Percentiles rank a stretch among this genome's conserved stretches.
phyloP scores from a whole-genome alignment of 2,329 filamentous ascomycete genomes.

The Alternaria sp. region DNA sequence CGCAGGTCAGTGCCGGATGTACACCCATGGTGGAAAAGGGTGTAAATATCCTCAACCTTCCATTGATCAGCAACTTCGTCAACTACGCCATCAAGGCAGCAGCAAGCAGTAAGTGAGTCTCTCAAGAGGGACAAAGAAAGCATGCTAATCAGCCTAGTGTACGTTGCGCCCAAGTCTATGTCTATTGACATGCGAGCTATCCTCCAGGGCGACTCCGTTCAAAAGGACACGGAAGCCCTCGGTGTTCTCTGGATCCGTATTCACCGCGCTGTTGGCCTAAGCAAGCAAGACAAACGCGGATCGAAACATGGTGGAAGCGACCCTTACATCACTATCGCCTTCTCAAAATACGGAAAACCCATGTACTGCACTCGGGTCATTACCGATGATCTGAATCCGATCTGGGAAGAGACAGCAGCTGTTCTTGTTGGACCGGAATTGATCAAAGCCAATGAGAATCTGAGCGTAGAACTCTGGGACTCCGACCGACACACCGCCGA shows the following conservation, averaged over 20 bases:
- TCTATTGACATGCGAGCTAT: slow-evolving; percentile 89
- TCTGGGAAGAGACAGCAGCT: slow-evolving; percentile 88
- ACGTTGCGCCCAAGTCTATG: slow-evolving; percentile 94
- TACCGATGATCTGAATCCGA: slow-evolving; percentile 88
- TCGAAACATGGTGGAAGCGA: slow-evolving; percentile 88
- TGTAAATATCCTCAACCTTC: slow-evolving; percentile 88
- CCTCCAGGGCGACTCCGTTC: slow-evolving; percentile 87
- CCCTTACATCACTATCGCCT: slow-evolving; percentile 92
- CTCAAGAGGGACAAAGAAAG: too few relatives aligned
- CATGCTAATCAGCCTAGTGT: slow-evolving; percentile 61
- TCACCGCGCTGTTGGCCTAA: slow-evolving; percentile 83
- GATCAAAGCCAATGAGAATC: slow-evolving; percentile 90
- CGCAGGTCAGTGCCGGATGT: slow-evolving; percentile 87
- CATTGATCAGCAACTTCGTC: slow-evolving; percentile 93
- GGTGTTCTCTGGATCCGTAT: slow-evolving; percentile 94
- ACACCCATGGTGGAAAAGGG: slow-evolving; percentile 91
- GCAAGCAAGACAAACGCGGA: slow-evolving; percentile 87
- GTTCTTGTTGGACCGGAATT: slow-evolving; percentile 86
- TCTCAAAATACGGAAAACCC: slow-evolving; percentile 96
- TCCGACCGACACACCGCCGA: slow-evolving; percentile 91
- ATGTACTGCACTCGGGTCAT: slow-evolving; percentile 98
- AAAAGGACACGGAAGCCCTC: slow-evolving; percentile 84
- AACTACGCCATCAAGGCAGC: slow-evolving; percentile 92
- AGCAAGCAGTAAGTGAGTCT: slow-evolving; percentile 58
- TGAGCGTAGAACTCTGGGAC: slow-evolving; percentile 95